Percentiles rank a stretch among this genome's conserved stretches.
phyloP scores from a whole-genome alignment of 331 rosid species.

The Pyracantha coccinea region DNA sequence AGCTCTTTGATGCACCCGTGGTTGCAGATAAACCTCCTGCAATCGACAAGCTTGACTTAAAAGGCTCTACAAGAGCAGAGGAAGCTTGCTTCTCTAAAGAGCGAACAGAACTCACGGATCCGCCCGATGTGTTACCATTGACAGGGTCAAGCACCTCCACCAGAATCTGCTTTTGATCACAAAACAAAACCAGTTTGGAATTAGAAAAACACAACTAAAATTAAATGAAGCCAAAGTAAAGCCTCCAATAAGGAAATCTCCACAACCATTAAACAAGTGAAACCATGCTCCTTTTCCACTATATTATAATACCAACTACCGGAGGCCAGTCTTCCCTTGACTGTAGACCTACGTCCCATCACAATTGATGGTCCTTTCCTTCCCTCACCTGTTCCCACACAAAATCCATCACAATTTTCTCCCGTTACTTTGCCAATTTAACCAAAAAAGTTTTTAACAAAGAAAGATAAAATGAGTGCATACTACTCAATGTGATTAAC shows the following conservation, averaged over 20 bases:
- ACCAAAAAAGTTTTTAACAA: neutral
- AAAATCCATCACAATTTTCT: neutral
- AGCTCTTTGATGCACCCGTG: constrained; percentile 62
- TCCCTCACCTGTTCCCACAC: neutral
- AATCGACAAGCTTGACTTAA: constrained; percentile 67
- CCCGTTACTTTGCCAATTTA: neutral
- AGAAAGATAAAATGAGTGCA: neutral
- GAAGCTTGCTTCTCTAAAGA: constrained; percentile 64
- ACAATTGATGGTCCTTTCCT: neutral
- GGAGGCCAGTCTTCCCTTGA: too few relatives aligned
- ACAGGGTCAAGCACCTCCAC: constrained; percentile 73
- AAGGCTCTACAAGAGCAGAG: constrained; percentile 69
- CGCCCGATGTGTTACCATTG: constrained; percentile 34
- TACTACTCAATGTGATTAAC: neutral
- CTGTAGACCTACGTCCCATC: neutral
- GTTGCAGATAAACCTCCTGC: constrained; percentile 82
- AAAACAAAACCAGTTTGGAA: constrained; percentile 21
- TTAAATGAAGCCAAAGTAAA: neutral
- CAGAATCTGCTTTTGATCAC: constrained; percentile 58
- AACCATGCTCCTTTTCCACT: too few relatives aligned
- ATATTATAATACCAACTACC: too few relatives aligned
- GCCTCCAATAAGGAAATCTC: neutral
- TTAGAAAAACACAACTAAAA: neutral
- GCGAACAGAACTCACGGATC: constrained; percentile 42
- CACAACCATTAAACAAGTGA: too few relatives aligned